Evolutionary conservation across 768 basidiomycete species (phyloP).

Genomic region (Trametes meyenii): DNA sequence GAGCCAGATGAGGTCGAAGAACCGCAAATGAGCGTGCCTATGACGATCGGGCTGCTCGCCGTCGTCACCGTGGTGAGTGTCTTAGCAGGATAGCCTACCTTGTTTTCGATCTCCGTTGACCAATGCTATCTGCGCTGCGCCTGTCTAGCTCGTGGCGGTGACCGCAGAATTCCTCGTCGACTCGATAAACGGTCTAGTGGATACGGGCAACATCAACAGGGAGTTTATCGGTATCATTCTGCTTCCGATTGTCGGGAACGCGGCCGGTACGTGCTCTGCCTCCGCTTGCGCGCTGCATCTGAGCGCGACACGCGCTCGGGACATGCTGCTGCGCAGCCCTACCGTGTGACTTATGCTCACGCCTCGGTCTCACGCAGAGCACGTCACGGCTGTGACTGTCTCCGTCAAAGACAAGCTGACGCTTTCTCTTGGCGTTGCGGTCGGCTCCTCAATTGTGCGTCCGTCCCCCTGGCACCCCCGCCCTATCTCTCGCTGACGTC

Average conservation of each 20-base stretch:
- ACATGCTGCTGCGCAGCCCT: not conserved
- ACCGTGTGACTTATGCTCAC: not conserved
- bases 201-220: constrained; percentile 55
- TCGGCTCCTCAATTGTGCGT: constrained; percentile 80
- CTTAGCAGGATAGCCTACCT: not conserved
- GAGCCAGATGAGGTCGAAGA: constrained; percentile 35
- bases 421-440: constrained; percentile 86
- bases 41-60: constrained; percentile 39
- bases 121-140: not conserved
- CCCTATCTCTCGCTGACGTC: not conserved
- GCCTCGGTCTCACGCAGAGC: constrained; percentile 49
- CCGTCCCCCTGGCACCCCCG: not conserved
- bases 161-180: constrained; percentile 71
- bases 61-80: constrained; percentile 44
- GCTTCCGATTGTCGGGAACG: constrained; percentile 90
- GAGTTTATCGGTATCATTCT: constrained; percentile 89
- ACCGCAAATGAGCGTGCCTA: constrained; percentile 39
- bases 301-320: no score
- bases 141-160: constrained; percentile 47
- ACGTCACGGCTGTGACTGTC: constrained; percentile 89
- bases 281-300: not conserved
- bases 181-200: constrained; percentile 78
- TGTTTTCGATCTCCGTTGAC: not conserved
- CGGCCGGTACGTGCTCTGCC: constrained; percentile 53
- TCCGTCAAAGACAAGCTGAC: constrained; percentile 90